Percentiles rank a stretch among this genome's conserved stretches.
Conservation (phyloP, 345 rosid genomes). For the Bruguiera sexangula region DNA sequence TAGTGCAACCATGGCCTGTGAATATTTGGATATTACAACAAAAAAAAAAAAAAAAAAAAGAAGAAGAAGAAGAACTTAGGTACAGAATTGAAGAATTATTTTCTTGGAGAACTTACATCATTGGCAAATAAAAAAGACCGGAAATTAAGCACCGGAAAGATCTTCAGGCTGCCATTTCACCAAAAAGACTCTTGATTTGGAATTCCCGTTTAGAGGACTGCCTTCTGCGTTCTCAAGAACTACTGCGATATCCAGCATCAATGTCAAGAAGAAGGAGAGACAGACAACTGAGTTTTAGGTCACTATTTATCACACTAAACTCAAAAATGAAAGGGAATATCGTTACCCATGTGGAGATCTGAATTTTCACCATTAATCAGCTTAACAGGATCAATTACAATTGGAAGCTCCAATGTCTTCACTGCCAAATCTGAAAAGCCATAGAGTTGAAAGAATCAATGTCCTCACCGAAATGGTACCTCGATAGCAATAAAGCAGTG, state of each 20-base stretch:
- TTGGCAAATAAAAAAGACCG: not conserved
- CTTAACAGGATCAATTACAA: constrained; percentile 9
- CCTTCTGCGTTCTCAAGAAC: not conserved
- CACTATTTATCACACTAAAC: not conserved
- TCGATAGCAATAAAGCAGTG: too few species aligned
- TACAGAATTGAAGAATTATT: not conserved
- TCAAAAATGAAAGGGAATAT: not conserved
- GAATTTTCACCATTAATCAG: constrained; percentile 8
- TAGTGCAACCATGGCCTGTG: too few species aligned
- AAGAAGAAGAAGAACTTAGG: too few species aligned
- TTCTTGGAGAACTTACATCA: not conserved
- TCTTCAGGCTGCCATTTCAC: not conserved
- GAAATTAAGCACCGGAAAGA: not conserved
- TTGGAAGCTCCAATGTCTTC: constrained; percentile 13
- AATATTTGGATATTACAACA: not conserved
- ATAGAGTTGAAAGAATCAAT: too few species aligned
- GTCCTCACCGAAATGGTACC: too few species aligned
- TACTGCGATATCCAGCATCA: not conserved
- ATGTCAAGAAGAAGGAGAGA: not conserved
- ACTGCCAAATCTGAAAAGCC: constrained; percentile 5
- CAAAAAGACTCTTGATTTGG: not conserved
- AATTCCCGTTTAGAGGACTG: not conserved
- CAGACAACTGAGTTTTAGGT: not conserved
- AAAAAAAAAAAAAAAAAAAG: too few species aligned
- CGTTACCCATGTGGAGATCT: constrained; percentile 19